phyloP scores from a whole-genome alignment of 441 rosid species.

The Pelargonium citronellum region DNA sequence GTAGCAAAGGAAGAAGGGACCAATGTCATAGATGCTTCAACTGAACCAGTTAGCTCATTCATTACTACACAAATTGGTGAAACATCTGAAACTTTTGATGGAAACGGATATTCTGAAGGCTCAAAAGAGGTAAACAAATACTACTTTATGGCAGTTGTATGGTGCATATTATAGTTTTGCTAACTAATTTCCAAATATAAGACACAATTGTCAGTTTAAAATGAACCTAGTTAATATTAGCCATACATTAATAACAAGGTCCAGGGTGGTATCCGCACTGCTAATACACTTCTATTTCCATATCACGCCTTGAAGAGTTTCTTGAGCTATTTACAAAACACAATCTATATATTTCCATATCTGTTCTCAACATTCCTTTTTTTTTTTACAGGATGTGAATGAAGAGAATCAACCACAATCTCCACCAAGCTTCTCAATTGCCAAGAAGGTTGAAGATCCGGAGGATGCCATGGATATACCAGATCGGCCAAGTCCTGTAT shows the following conservation, averaged over 20 bases:
- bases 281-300: not conserved
- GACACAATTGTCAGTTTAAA: not conserved
- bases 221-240: not conserved
- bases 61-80: constrained; percentile 21
- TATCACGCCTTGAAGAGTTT: not conserved
- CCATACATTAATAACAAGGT: too few relatives aligned
- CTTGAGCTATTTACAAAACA: not conserved
- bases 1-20: constrained; percentile 35
- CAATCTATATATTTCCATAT: not conserved
- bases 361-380: constrained; percentile 8
- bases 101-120: constrained; percentile 23
- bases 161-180: not conserved
- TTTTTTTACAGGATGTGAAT: constrained; percentile 42
- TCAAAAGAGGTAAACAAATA: constrained; percentile 36
- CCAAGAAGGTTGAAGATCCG: constrained; percentile 39
- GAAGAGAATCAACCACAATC: constrained; percentile 28
- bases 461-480: constrained; percentile 36
- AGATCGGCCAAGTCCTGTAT: constrained; percentile 76
- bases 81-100: constrained; percentile 28
- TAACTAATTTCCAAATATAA: not conserved
- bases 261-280: not conserved
- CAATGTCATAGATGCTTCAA: constrained; percentile 22
- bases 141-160: constrained; percentile 10
- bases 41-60: constrained; percentile 29
- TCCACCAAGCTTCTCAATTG: constrained; percentile 39